phyloP scores from a whole-genome alignment of 1,284 basidiomycete genomes.

The Omphalotus olearius region DNA sequence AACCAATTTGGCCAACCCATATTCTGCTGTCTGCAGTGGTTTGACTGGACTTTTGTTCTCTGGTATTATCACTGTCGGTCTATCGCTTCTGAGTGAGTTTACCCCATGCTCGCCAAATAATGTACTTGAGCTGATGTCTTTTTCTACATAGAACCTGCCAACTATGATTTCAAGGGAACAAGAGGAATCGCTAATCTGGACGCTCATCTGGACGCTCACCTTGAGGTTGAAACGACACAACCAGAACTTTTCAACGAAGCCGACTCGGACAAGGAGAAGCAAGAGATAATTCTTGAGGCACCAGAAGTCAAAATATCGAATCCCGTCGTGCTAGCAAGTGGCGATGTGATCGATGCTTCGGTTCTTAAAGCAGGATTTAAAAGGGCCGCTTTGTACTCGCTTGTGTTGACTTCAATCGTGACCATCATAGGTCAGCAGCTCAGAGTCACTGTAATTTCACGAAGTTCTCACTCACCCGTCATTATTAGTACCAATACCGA shows the following conservation, averaged over 20 bases:
- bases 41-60: constrained; percentile 42
- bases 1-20: constrained; percentile 39
- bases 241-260: constrained; percentile 12
- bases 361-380: constrained; percentile 34
- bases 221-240: constrained; percentile 3
- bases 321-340: not conserved
- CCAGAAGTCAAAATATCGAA: not conserved
- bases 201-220: constrained; percentile 20
- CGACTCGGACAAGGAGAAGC: constrained; percentile 15
- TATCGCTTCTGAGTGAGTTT: constrained; percentile 40
- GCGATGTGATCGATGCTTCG: constrained; percentile 16
- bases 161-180: constrained; percentile 46
- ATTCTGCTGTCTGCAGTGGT: constrained; percentile 46
- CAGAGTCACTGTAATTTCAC: not conserved
- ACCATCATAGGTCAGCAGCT: constrained; percentile 34
- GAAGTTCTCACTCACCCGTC: not conserved
- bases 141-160: constrained; percentile 34
- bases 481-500: constrained; percentile 40
- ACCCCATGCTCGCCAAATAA: constrained; percentile 5
- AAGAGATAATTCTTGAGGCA: constrained; percentile 4
- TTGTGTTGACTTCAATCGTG: constrained; percentile 33
- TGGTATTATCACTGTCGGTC: constrained; percentile 35
- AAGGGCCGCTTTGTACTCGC: constrained; percentile 37
- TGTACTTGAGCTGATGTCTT: not conserved
- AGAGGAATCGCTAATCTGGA: constrained; percentile 36